A percentile compares a stretch with the other conserved stretches of the same genome.
phyloP scores from a whole-genome alignment of 768 basidiomycete species.

The Suillus hirtellus region DNA sequence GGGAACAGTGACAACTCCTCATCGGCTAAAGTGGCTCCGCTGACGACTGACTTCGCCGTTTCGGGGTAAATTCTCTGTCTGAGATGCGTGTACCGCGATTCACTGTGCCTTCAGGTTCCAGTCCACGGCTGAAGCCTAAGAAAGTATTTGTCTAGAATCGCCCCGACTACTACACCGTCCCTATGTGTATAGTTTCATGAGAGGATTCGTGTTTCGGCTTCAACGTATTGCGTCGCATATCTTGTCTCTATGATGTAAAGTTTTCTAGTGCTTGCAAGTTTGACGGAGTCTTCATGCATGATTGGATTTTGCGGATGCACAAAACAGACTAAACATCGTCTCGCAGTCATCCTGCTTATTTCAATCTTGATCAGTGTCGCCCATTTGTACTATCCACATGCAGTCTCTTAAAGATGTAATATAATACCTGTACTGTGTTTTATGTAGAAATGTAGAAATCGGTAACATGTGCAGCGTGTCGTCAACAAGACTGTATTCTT shows the following conservation, averaged over 20 bases:
- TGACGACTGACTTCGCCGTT: not conserved
- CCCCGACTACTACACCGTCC: not conserved
- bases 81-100: not conserved
- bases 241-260: not conserved
- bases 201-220: not conserved
- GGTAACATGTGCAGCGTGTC: too few relatives aligned
- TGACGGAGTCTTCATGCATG: not conserved
- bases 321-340: too few relatives aligned
- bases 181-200: not conserved
- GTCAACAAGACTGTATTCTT: too few relatives aligned
- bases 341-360: too few relatives aligned
- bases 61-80: not conserved
- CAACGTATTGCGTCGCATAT: not conserved
- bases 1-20: not conserved
- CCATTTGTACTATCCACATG: too few relatives aligned
- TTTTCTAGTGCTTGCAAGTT: not conserved
- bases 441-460: too few relatives aligned
- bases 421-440: too few relatives aligned
- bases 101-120: not conserved
- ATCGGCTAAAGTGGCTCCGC: not conserved
- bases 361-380: too few relatives aligned
- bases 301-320: too few relatives aligned
- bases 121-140: not conserved
- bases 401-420: too few relatives aligned
- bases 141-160: not conserved